These are phyloP conservation scores for Eleusine indica DNA, from an alignment of 176 grass and related monocot species.

Conservation along the genomic window DNA sequence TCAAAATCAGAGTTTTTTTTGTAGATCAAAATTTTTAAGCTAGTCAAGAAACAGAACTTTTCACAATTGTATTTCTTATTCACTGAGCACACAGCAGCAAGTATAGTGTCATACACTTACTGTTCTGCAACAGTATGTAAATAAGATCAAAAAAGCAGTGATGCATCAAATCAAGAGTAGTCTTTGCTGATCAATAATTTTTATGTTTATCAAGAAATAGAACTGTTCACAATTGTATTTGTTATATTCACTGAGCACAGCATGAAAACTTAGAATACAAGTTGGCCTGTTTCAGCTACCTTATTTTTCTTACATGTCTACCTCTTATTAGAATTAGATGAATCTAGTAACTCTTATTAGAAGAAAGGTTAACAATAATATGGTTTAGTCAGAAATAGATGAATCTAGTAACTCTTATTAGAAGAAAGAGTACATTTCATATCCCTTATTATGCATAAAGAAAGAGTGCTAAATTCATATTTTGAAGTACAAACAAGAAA, in stretches of 20 bases:
- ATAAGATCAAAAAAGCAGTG: conserved; percentile 8
- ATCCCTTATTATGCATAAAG: not conserved
- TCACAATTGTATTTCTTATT: too few species aligned
- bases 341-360: not conserved
- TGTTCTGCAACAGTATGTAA: not conserved
- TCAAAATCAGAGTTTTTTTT: too few species aligned
- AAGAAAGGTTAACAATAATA: not conserved
- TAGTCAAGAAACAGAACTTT: too few species aligned
- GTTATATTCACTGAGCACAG: not conserved
- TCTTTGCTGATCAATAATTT: not conserved
- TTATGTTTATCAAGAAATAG: not conserved
- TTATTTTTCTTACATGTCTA: not conserved
- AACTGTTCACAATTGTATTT: not conserved
- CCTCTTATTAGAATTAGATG: not conserved
- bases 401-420: not conserved
- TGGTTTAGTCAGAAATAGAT: not conserved
- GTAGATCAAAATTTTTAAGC: too few species aligned
- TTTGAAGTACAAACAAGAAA: not conserved
- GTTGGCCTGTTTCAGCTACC: not conserved
- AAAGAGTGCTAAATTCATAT: conserved; percentile 9
- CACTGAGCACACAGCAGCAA: too few species aligned
- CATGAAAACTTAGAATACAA: not conserved
- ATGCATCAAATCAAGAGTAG: not conserved
- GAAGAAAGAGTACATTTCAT: not conserved
- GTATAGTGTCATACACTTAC: not conserved